phyloP scores from a whole-genome alignment of 257 asterid species.

The Verbena officinalis region DNA sequence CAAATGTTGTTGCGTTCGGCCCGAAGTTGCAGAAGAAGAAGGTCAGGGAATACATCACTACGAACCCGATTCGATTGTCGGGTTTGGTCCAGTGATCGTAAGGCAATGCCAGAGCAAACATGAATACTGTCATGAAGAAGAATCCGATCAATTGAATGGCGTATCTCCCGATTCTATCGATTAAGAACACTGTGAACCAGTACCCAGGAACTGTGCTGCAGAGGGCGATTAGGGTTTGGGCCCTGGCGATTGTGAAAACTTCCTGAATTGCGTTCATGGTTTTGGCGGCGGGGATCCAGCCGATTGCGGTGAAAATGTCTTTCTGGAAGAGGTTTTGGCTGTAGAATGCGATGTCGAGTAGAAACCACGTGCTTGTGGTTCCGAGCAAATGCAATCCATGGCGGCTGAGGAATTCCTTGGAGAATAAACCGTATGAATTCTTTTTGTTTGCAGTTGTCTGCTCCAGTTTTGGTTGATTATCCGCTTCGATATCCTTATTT shows the following conservation, averaged over 20 bases:
- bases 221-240: slow-evolving; percentile 62
- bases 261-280: slow-evolving; percentile 53
- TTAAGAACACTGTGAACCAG: slow-evolving; percentile 60
- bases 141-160: slow-evolving; percentile 55
- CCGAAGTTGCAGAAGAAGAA: slow-evolving; percentile 69
- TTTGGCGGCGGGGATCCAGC: slow-evolving; percentile 66
- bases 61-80: slow-evolving; percentile 49
- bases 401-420: slow-evolving; percentile 43
- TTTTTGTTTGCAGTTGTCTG: neutral
- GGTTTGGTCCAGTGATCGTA: slow-evolving; percentile 59
- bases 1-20: slow-evolving; percentile 65
- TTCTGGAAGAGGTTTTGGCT: slow-evolving; percentile 69
- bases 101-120: slow-evolving; percentile 62
- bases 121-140: slow-evolving; percentile 55
- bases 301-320: slow-evolving; percentile 60
- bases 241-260: slow-evolving; percentile 51
- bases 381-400: slow-evolving; percentile 71
- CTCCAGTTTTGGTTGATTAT: neutral
- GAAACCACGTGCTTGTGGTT: slow-evolving; percentile 58
- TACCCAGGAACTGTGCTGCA: slow-evolving; percentile 71
- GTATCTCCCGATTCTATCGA: slow-evolving; percentile 52
- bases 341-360: slow-evolving; percentile 66
- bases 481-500: slow-evolving; percentile 44
- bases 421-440: slow-evolving; percentile 44
- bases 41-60: slow-evolving; percentile 50